Evolutionary conservation across 2,329 filamentous ascomycete genomes (phyloP), one percentile per base, ranked within the genome.

Genomic region (Clathrospora elynae): DNA sequence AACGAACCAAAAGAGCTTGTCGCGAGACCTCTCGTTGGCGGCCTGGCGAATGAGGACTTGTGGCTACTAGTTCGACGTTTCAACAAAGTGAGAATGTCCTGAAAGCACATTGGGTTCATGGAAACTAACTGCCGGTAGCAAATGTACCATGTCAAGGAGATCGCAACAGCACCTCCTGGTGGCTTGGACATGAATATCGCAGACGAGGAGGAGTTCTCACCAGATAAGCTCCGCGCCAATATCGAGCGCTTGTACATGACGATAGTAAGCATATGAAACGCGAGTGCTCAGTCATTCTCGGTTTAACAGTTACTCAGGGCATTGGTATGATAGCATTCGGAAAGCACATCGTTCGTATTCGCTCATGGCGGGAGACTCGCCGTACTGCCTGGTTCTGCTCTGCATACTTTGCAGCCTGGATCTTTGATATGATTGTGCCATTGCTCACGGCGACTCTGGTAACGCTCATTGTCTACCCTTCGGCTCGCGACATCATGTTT

Each of bases 161-260:
- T 85, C 6, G 72, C 78, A 0, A 67, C 78, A 33, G 70, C 81
- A 6, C 77, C 81, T 1, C 78, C 86, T 1, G 87, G 86, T 5
- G 82, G 83, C 10, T 73, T 95, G 24, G 89, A 95, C 66, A 78
- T 95, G 45, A 89, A 90, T 55, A 85, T 89, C 42, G 85, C 88
- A 4, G 85, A 90, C 25, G 85, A 92, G 39, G 88, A 93, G 54
- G 86, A 91, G 43, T 93, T 93, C 66, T 88, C 86, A 0, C 88
- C 89, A 0, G 88, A 93, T 61, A 93, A 93, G 71, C 74, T 95
- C 30, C 79, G 89, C 8, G 82, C 85, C 2, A 90, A 87, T 38
- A 66, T 93, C 3, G 90, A 95, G 70, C 78, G 90, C 10, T 73
- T 93, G 8, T 95, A 95, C 65, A 90, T 90, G 78, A 88, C 86